Conservation (phyloP, 805 yeast species). For the Wickerhamomyces bisporus region DNA sequence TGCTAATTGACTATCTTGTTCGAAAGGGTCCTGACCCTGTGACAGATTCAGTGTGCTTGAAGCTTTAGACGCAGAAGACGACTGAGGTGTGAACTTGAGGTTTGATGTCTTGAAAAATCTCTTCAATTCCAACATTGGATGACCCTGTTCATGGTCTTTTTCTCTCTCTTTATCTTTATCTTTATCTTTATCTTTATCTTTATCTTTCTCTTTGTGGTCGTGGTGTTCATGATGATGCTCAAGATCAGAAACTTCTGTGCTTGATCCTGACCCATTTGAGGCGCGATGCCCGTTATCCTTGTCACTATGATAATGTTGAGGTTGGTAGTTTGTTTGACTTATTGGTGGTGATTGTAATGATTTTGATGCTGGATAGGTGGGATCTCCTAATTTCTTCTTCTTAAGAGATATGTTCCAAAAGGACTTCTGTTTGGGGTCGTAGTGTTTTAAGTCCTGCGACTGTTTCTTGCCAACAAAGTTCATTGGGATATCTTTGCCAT, state of each 20-base stretch:
- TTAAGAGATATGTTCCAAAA: not conserved
- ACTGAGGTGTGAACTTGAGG: not conserved
- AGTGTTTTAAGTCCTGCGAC: not conserved
- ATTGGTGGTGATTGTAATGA: too few relatives aligned
- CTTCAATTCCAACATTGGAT: constrained; percentile 19
- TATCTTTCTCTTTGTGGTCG: not conserved
- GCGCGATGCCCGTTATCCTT: not conserved
- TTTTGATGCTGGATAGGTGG: too few relatives aligned
- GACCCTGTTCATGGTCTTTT: constrained; percentile 6
- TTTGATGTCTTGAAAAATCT: constrained; percentile 13
- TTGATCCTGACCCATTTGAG: not conserved
- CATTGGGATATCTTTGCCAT: not conserved
- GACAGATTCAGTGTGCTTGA: constrained; percentile 2
- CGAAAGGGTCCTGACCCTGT: constrained; percentile 19
- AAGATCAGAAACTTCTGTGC: not conserved
- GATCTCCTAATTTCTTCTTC: too few relatives aligned
- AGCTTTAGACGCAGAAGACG: constrained; percentile 5
- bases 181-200: constrained; percentile 1
- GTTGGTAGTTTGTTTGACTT: too few relatives aligned
- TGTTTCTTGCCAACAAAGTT: not conserved
- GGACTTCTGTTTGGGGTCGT: not conserved
- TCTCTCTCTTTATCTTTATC: not conserved
- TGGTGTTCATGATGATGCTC: not conserved
- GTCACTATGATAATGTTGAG: too few relatives aligned
- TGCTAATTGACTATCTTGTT: constrained; percentile 46